Percentiles rank a stretch among this genome's conserved stretches.
Conservation (phyloP, 768 basidiomycete genomes). For the Calocybe cyanea region DNA sequence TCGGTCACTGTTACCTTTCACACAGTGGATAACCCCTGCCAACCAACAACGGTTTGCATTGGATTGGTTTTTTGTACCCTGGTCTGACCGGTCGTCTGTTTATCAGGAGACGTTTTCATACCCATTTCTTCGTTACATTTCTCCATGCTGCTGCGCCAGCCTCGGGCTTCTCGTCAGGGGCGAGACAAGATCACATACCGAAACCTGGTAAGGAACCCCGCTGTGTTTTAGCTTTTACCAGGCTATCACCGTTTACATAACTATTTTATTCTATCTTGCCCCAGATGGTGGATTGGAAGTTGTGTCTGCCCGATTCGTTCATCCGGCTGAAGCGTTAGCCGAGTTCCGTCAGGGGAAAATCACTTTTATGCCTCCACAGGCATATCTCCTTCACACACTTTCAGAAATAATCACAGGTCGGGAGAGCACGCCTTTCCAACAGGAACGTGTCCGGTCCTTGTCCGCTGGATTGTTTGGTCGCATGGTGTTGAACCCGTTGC, state of each 20-base stretch:
- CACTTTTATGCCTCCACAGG: slow-evolving; percentile 71
- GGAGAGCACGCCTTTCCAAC: slow-evolving; percentile 40
- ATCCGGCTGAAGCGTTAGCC: slow-evolving; percentile 46
- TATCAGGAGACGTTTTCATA: slow-evolving; percentile 58
- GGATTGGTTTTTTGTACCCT: neutral
- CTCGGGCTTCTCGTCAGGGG: slow-evolving; percentile 49
- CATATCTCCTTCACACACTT: slow-evolving; percentile 63
- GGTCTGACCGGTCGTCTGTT: slow-evolving; percentile 3
- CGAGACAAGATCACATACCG: slow-evolving; percentile 54
- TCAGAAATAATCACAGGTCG: slow-evolving; percentile 45
- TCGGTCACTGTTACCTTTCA: slow-evolving; percentile 59
- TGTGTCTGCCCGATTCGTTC: slow-evolving; percentile 62
- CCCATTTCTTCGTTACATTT: slow-evolving; percentile 68
- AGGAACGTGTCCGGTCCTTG: slow-evolving; percentile 39
- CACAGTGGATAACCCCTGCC: slow-evolving; percentile 71
- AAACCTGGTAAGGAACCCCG: slow-evolving; percentile 40
- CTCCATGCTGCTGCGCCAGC: slow-evolving; percentile 40
- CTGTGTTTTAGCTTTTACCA: neutral
- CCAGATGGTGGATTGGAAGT: slow-evolving; percentile 68
- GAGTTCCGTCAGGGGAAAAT: slow-evolving; percentile 51
- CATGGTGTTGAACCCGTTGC: slow-evolving; percentile 55
- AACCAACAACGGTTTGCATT: slow-evolving; percentile 43
- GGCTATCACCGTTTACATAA: neutral
- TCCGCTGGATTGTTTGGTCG: slow-evolving; percentile 56
- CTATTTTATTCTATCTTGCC: slow-evolving; percentile 1